phyloP scores from a whole-genome alignment of 2,329 filamentous ascomycete genomes.

The Calonectria multiphialidica region DNA sequence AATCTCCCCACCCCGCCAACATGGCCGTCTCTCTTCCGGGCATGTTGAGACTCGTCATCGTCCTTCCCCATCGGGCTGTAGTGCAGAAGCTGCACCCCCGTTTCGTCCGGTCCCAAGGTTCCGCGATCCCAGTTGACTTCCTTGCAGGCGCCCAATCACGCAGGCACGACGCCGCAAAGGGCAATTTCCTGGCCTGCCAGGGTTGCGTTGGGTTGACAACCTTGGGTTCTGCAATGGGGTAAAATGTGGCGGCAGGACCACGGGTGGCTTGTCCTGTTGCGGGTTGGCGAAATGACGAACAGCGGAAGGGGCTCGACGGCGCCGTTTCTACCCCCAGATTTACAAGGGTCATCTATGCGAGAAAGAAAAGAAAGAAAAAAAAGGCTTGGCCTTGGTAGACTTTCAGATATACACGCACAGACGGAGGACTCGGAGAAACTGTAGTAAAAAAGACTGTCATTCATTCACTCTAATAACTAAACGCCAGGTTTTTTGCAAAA shows the following conservation, averaged over 20 bases:
- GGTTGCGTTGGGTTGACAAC: not conserved
- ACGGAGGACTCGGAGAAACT: not conserved
- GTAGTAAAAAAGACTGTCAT: not conserved
- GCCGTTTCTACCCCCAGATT: constrained; percentile 36
- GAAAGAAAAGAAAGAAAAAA: too few relatives aligned
- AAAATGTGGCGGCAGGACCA: not conserved
- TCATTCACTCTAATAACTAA: constrained; percentile 14
- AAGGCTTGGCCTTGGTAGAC: not conserved
- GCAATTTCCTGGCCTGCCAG: constrained; percentile 8
- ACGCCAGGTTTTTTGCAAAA: constrained; percentile 3
- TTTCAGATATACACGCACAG: not conserved
- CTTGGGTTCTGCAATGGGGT: not conserved
- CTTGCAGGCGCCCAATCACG: not conserved
- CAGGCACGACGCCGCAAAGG: not conserved
- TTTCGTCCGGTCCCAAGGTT: not conserved
- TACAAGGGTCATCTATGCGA: constrained; percentile 8
- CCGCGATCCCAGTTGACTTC: not conserved
- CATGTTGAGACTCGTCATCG: not conserved
- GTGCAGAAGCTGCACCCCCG: not conserved
- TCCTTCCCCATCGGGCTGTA: constrained; percentile 20
- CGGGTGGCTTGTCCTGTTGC: constrained; percentile 18
- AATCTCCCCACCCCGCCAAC: constrained; percentile 10
- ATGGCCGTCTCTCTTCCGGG: not conserved
- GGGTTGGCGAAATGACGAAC: constrained; percentile 37
- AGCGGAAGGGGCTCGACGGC: constrained; percentile 16